Conservation (phyloP, 1,284 basidiomycete species). For the Cerioporus squamosus region DNA sequence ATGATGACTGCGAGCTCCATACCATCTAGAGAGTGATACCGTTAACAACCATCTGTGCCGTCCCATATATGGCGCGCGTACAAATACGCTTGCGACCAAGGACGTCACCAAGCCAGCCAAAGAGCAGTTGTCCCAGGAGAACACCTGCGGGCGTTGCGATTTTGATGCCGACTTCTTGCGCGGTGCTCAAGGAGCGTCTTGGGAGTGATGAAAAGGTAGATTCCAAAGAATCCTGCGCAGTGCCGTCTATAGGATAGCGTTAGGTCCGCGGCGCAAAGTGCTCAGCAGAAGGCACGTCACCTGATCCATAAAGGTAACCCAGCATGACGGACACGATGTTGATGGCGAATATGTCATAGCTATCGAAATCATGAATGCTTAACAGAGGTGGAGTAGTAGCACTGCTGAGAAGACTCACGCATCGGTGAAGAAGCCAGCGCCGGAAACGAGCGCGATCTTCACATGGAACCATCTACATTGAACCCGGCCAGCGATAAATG, state of each 20-base stretch:
- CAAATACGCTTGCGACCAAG: conserved; percentile 77
- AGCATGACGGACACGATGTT: conserved; percentile 61
- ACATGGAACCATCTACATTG: conserved; percentile 55
- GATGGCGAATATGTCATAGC: conserved; percentile 56
- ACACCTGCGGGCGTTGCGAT: conserved; percentile 59
- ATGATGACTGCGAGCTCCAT: conserved; percentile 76
- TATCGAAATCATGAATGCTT: conserved; percentile 24
- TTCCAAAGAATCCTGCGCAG: not conserved
- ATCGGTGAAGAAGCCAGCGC: conserved; percentile 86
- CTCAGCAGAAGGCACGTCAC: conserved; percentile 5
- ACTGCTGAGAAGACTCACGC: conserved; percentile 50
- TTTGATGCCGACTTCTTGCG: conserved; percentile 71
- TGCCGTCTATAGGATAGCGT: not conserved
- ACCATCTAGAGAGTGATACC: conserved; percentile 53
- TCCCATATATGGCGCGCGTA: conserved; percentile 37
- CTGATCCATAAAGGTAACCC: conserved; percentile 55
- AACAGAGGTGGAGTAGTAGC: not conserved
- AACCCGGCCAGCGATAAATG: conserved; percentile 9
- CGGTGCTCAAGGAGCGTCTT: conserved; percentile 41
- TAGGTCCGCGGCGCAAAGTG: not conserved
- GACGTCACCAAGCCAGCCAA: conserved; percentile 74
- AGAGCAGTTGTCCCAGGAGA: conserved; percentile 60
- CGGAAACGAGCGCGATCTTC: conserved; percentile 76
- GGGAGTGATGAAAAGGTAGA: conserved; percentile 18
- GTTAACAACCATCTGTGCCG: not conserved